Percentiles rank a stretch among this genome's conserved stretches.
Conservation (phyloP, 1,284 basidiomycete genomes). For the Puccinia horiana region DNA sequence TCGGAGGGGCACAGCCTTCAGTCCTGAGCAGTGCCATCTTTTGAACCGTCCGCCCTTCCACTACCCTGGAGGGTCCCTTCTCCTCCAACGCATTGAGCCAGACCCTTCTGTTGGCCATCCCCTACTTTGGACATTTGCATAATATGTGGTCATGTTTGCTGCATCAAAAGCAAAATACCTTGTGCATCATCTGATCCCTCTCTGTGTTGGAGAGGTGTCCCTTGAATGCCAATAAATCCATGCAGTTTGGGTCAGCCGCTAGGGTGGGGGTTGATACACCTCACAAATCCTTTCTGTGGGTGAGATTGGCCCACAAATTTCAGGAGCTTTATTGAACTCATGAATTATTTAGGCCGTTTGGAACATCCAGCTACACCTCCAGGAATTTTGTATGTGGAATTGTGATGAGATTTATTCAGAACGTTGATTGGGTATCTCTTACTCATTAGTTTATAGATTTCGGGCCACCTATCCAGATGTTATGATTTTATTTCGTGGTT, state of each 20-base stretch:
- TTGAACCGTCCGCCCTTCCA: neutral
- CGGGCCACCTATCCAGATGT: no score
- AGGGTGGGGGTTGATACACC: no score
- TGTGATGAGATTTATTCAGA: no score
- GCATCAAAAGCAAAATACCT: neutral
- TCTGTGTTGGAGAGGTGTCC: neutral
- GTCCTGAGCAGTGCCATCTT: conserved; percentile 3
- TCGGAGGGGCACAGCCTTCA: neutral
- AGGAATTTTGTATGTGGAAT: no score
- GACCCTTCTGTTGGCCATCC: neutral
- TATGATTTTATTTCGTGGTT: no score
- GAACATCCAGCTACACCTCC: no score
- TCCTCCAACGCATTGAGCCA: neutral
- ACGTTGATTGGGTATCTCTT: no score
- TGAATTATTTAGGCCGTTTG: no score
- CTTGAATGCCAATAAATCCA: neutral
- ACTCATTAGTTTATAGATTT: no score
- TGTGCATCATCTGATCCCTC: neutral
- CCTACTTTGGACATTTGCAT: neutral
- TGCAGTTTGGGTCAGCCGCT: neutral
- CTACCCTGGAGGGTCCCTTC: neutral
- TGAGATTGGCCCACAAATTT: no score
- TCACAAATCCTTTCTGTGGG: no score
- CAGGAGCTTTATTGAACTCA: no score
- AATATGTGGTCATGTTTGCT: neutral